Evolutionary conservation across 2,329 filamentous ascomycete species (phyloP).

Genomic region (Bipolaris cookei): DNA sequence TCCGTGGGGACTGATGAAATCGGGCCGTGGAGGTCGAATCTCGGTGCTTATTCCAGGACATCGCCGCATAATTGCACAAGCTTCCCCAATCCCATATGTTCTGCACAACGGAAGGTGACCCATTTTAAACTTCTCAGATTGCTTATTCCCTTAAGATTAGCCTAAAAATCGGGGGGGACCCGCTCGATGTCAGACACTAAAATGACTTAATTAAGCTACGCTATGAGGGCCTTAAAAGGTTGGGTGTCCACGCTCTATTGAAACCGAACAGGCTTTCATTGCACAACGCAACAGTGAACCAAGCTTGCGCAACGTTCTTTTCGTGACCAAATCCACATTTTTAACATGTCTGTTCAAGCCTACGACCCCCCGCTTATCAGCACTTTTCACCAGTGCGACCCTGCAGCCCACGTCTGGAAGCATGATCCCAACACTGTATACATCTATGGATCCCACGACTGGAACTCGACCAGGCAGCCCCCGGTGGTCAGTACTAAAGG

Average conservation of each 20-base stretch:
- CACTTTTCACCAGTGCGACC: conserved; percentile 14
- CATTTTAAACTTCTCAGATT: background rate
- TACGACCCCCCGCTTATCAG: conserved; percentile 16
- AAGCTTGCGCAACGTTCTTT: background rate
- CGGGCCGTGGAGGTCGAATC: background rate
- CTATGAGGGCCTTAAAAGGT: background rate
- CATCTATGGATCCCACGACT: conserved; percentile 15
- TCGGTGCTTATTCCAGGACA: conserved; percentile 1
- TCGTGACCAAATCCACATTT: background rate
- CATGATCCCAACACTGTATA: conserved; percentile 15
- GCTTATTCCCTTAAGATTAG: background rate
- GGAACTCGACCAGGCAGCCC: conserved; percentile 6
- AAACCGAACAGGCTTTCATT: background rate
- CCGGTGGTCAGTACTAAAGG: background rate
- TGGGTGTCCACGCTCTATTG: background rate
- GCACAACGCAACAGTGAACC: background rate
- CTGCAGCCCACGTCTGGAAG: conserved; percentile 16
- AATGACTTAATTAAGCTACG: background rate
- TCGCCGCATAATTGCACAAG: background rate
- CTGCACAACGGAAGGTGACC: background rate
- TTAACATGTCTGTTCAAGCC: conserved; percentile 6
- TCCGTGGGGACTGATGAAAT: background rate
- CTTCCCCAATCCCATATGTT: background rate
- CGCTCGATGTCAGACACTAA: background rate
- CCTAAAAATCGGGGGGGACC: background rate